A percentile compares a stretch with the other conserved stretches of the same genome.
Conservation (phyloP, 192 early-diverging fungal species). For the Backusella luteola region DNA sequence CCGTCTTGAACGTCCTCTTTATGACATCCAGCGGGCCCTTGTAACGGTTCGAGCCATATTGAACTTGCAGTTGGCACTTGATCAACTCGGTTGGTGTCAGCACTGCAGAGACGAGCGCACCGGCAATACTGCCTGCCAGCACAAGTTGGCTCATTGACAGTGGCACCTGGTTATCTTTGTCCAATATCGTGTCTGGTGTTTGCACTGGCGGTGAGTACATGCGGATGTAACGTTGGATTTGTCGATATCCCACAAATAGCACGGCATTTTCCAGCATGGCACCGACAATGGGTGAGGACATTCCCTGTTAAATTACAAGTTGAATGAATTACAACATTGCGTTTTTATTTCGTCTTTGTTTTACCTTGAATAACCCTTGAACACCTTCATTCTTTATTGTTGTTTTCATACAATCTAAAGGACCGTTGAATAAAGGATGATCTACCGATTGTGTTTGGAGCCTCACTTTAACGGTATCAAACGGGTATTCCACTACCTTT, state of each 20-base stretch:
- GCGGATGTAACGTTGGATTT: conserved; percentile 75
- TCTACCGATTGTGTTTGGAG: conserved; percentile 81
- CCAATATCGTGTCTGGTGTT: neutral
- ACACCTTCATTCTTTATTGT: conserved; percentile 80
- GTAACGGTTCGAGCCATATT: conserved; percentile 47
- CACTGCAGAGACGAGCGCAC: conserved; percentile 82
- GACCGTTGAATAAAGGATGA: conserved; percentile 66
- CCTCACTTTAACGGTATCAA: conserved; percentile 94
- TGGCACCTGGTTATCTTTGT: conserved; percentile 33
- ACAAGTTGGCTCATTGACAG: conserved; percentile 70
- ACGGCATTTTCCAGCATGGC: conserved; percentile 94
- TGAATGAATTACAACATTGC: neutral
- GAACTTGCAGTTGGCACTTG: conserved; percentile 96
- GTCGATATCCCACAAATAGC: conserved; percentile 86
- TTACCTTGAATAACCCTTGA: conserved; percentile 85
- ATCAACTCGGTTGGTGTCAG: conserved; percentile 95
- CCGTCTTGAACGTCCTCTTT: conserved; percentile 36
- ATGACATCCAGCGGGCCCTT: conserved; percentile 52
- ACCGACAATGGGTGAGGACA: conserved; percentile 88
- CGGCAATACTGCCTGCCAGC: conserved; percentile 81
- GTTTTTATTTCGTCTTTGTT: neutral
- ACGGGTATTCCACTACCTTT: conserved; percentile 95
- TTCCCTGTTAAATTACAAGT: conserved; percentile 53
- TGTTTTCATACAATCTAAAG: conserved; percentile 76
- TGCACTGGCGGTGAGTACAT: conserved; percentile 30